These are phyloP conservation scores for Metschnikowia henanensis DNA, from an alignment of 805 yeast genomes.

Conservation along the genomic window DNA sequence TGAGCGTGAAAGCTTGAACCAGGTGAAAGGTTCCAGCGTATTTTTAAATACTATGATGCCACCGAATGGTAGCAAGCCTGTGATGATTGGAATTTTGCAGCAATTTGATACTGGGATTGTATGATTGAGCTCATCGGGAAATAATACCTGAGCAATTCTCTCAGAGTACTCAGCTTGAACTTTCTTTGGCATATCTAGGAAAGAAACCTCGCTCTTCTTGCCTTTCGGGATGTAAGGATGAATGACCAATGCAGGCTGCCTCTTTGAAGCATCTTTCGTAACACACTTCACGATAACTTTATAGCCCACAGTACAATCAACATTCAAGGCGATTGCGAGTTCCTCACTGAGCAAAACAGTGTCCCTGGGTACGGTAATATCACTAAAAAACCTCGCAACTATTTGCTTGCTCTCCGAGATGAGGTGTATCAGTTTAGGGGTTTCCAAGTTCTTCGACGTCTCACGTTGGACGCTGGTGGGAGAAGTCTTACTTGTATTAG, in stretches of 20 bases:
- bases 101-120: conserved; percentile 49
- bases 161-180: conserved; percentile 20
- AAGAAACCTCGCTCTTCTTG: conserved; percentile 28
- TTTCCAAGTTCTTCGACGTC: conserved; percentile 11
- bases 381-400: conserved; percentile 51
- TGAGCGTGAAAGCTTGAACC: conserved; percentile 40
- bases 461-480: conserved; percentile 3
- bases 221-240: conserved; percentile 56
- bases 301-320: conserved; percentile 50
- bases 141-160: conserved; percentile 21
- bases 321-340: conserved; percentile 56
- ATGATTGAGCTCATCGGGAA: conserved; percentile 18
- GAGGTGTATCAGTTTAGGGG: conserved; percentile 6
- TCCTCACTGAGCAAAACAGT: conserved; percentile 53
- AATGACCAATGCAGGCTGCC: conserved; percentile 43
- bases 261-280: conserved; percentile 30
- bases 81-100: conserved; percentile 51
- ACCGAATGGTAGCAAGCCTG: conserved; percentile 53
- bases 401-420: conserved; percentile 42
- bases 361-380: conserved; percentile 30
- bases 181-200: conserved; percentile 31
- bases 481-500: conserved; percentile 11
- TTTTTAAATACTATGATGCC: conserved; percentile 54
- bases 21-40: conserved; percentile 42
- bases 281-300: conserved; percentile 53